phyloP scores from a whole-genome alignment of 352 stramenopile genomes.

The Phytophthora syringae region DNA sequence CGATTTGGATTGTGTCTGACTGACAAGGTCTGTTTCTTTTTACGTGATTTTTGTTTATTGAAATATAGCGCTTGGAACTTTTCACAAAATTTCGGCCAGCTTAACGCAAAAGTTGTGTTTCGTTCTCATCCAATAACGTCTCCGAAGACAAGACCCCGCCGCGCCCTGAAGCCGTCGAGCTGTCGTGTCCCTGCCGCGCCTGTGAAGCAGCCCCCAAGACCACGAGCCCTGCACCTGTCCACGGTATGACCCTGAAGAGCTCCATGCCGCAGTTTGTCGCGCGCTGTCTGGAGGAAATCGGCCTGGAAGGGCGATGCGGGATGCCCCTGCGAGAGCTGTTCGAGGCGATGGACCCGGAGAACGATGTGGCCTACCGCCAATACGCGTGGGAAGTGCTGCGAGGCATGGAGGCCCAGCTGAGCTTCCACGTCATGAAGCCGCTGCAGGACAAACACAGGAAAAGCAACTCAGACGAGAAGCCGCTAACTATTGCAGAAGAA shows the following conservation, averaged over 20 bases:
- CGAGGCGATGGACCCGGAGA: constrained; percentile 55
- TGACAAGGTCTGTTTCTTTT: too few relatives aligned
- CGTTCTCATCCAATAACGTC: background rate
- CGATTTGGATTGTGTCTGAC: too few relatives aligned
- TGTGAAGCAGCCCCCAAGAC: too few relatives aligned
- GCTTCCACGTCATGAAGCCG: constrained; percentile 72
- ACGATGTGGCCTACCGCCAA: constrained; percentile 58
- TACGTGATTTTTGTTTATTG: too few relatives aligned
- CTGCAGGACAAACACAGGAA: constrained; percentile 10
- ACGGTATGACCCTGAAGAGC: constrained; percentile 20
- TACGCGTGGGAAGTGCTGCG: constrained; percentile 74
- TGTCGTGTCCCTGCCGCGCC: background rate
- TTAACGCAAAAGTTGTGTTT: background rate
- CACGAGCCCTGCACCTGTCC: background rate
- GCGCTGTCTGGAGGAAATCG: constrained; percentile 82
- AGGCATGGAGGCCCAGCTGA: constrained; percentile 55
- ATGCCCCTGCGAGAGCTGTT: constrained; percentile 71
- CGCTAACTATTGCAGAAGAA: background rate
- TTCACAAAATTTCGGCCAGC: too few relatives aligned
- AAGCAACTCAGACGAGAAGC: constrained; percentile 16
- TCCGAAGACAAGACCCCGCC: too few relatives aligned
- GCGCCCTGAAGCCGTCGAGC: too few relatives aligned
- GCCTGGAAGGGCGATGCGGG: constrained; percentile 77
- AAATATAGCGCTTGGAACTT: too few relatives aligned
- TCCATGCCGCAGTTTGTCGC: constrained; percentile 77